These are phyloP conservation scores for Paracoccidioides lutzii DNA, from an alignment of 2,329 filamentous ascomycete species.

Conservation along the genomic window DNA sequence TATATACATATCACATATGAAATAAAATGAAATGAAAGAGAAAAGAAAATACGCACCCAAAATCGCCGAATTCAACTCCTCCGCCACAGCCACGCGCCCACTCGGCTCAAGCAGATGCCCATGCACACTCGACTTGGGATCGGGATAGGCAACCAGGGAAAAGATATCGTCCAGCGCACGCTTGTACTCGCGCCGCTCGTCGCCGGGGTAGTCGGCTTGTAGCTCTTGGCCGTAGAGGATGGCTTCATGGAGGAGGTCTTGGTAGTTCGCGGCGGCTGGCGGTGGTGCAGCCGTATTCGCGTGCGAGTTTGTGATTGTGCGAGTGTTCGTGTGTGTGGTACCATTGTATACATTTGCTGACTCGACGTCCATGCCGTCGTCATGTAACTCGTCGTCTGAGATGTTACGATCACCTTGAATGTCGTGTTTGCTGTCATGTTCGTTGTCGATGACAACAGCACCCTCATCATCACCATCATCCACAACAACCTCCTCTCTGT, in stretches of 20 bases:
- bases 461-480: slow-evolving; percentile 32
- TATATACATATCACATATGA: too few species aligned
- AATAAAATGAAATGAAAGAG: slow-evolving; percentile 7
- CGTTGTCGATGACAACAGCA: slow-evolving; percentile 40
- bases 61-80: slow-evolving; percentile 89
- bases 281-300: slow-evolving; percentile 42
- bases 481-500: slow-evolving; percentile 29
- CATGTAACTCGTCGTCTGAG: slow-evolving; percentile 40
- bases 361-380: slow-evolving; percentile 31
- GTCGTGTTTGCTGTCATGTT: slow-evolving; percentile 31
- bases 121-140: slow-evolving; percentile 65
- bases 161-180: slow-evolving; percentile 74
- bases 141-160: slow-evolving; percentile 72
- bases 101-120: slow-evolving; percentile 64
- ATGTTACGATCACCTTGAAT: slow-evolving; percentile 28
- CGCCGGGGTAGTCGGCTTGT: slow-evolving; percentile 60
- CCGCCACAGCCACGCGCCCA: slow-evolving; percentile 66
- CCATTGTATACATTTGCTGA: not conserved
- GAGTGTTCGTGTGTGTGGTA: not conserved
- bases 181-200: slow-evolving; percentile 55
- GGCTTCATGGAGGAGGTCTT: slow-evolving; percentile 52
- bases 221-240: slow-evolving; percentile 70
- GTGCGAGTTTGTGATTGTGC: slow-evolving; percentile 17
- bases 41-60: slow-evolving; percentile 48
- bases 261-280: slow-evolving; percentile 21